A percentile compares a stretch with the other conserved stretches of the same genome.
Evolutionary conservation across 176 grass and related monocot genomes (phyloP).

Genomic region (Avena eriantha): DNA sequence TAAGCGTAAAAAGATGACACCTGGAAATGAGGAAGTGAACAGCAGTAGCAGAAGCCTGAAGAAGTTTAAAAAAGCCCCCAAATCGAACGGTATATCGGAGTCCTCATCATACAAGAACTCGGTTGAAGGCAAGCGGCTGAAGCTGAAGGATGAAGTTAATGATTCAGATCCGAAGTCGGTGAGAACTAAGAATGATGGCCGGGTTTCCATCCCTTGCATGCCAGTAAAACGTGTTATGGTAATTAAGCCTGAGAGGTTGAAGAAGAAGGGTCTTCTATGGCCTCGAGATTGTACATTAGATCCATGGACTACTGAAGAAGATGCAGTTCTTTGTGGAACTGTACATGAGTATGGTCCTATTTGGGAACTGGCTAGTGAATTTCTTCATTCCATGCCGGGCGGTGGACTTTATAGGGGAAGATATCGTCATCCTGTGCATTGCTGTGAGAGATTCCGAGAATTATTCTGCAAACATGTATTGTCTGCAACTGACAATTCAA

Average conservation of each 20-base stretch:
- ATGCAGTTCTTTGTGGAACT: constrained; percentile 81
- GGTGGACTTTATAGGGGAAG: constrained; percentile 76
- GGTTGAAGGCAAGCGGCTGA: constrained; percentile 50
- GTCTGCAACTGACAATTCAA: constrained; percentile 67
- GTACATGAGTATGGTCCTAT: constrained; percentile 85
- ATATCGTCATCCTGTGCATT: constrained; percentile 89
- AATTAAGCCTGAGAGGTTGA: constrained; percentile 89
- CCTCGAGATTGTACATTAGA: constrained; percentile 73
- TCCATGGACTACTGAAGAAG: constrained; percentile 83
- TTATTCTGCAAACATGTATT: constrained; percentile 92
- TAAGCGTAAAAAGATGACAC: constrained; percentile 69
- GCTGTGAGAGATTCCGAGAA: constrained; percentile 96
- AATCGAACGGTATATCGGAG: constrained; percentile 53
- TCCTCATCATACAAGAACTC: constrained; percentile 55
- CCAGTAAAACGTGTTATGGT: constrained; percentile 81
- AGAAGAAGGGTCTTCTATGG: constrained; percentile 80
- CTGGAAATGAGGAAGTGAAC: constrained; percentile 61
- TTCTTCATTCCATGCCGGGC: constrained; percentile 63
- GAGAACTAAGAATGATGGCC: constrained; percentile 59
- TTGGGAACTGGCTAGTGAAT: constrained; percentile 88
- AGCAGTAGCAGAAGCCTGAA: constrained; percentile 63
- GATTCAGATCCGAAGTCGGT: constrained; percentile 56
- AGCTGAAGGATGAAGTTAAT: constrained; percentile 52
- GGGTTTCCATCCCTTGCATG: constrained; percentile 60
- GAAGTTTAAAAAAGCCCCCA: constrained; percentile 73